Conservation (phyloP, 768 basidiomycete species). For the Lentinula raphanica region DNA sequence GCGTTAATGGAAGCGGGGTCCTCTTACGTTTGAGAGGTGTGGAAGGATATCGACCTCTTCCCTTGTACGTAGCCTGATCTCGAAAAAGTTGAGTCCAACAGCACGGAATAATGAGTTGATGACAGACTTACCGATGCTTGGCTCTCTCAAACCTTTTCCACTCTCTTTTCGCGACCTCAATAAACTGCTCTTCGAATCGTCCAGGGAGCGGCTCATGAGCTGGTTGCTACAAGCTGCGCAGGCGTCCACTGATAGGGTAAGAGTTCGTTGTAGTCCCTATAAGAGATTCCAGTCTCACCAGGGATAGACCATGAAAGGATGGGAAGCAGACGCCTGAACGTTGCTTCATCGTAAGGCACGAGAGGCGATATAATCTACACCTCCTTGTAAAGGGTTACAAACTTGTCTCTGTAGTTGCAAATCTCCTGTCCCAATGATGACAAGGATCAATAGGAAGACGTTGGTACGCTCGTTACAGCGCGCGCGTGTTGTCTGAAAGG, state of each 20-base stretch:
- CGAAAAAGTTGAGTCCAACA: not conserved
- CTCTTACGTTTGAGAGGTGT: slow-evolving; percentile 51
- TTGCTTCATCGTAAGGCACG: no score
- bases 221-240: slow-evolving; percentile 32
- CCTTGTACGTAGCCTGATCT: slow-evolving; percentile 67
- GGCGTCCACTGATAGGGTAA: slow-evolving; percentile 14
- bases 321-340: no score
- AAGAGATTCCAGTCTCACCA: no score
- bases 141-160: slow-evolving; percentile 89
- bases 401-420: no score
- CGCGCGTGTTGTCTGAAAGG: no score
- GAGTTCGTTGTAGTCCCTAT: no score
- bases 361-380: no score
- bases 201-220: slow-evolving; percentile 47
- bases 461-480: no score
- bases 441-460: no score
- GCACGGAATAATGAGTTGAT: slow-evolving; percentile 14
- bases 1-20: slow-evolving; percentile 80
- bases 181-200: slow-evolving; percentile 77
- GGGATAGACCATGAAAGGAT: no score
- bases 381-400: no score
- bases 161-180: slow-evolving; percentile 81
- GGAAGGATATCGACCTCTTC: slow-evolving; percentile 94
- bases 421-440: no score
- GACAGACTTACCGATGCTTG: slow-evolving; percentile 71